Percentiles rank a stretch among this genome's conserved stretches.
Conservation (phyloP, 2,329 filamentous ascomycete species). For the Penicillium polonicum region DNA sequence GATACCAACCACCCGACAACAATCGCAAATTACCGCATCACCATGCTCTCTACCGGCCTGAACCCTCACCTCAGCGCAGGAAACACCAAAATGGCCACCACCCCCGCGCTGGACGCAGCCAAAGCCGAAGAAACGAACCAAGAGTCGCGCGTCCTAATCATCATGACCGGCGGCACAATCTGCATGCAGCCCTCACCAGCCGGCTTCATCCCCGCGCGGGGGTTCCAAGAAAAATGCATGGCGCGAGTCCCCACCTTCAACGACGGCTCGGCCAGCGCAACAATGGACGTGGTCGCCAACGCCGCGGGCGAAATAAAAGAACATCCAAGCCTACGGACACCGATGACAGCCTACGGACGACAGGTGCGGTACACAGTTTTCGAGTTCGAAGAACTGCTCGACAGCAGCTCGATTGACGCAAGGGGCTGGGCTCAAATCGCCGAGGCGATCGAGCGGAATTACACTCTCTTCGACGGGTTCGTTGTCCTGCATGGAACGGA, state of each 20-base stretch:
- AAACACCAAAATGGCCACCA: conserved; percentile 21
- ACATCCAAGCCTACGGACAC: conserved; percentile 73
- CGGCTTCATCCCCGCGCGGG: conserved; percentile 75
- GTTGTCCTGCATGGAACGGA: conserved; percentile 90
- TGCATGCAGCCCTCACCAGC: conserved; percentile 83
- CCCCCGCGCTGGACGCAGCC: conserved; percentile 23
- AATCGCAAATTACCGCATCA: background rate
- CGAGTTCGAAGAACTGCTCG: conserved; percentile 80
- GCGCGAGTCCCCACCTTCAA: conserved; percentile 82
- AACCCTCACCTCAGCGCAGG: background rate
- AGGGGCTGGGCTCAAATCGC: conserved; percentile 85
- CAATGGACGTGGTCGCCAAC: conserved; percentile 57
- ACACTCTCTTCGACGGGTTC: conserved; percentile 84
- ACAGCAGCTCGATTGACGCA: conserved; percentile 86
- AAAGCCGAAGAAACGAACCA: conserved; percentile 44
- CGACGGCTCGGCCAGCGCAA: conserved; percentile 62
- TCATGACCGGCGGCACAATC: conserved; percentile 80
- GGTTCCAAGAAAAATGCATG: conserved; percentile 80
- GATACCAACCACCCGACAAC: background rate
- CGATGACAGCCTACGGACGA: conserved; percentile 73
- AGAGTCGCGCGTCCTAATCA: conserved; percentile 80
- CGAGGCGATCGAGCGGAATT: conserved; percentile 75
- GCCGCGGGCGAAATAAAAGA: conserved; percentile 48
- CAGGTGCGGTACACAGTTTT: conserved; percentile 80
- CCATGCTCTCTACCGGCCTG: conserved; percentile 2